Base-by-base conservation (phyloP, 257 asterid species). In the Scutellaria minor region DNA sequence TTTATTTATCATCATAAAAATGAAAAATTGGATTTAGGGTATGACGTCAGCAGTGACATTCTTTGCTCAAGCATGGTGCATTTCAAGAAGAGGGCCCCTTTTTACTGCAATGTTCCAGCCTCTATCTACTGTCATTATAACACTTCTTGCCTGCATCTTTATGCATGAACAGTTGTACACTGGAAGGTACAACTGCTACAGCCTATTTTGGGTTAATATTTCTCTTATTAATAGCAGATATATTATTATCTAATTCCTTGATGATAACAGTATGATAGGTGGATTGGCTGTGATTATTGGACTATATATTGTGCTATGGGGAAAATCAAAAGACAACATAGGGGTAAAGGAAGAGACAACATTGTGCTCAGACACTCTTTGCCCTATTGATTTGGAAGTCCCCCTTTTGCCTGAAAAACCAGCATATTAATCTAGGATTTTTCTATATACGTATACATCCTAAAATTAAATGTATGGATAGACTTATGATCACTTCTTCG, bases 41-140 rank as follows among this genome's bases (percentile, higher is more conserved):
- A 46, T 65, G 71, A 65, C 58, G 31, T 67, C 72, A 15, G 72
- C 72, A 8, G 13, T 51, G 0, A 51, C 62, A 0, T 52, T 67
- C 83, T 67, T 51, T 67, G 62, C 62, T 50, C 72, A 50, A 52
- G 72, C 61, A n/a, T 85, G 93, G 92, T 81, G 87, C 81, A 73
- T 89, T 48, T 75, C 88, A 27, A 62, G 44, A 27, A 84, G 85
- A 77, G 96, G 89, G 0, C 90, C 92, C 18, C 81, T 81, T 31
- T 90, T 87, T 53, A 74, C 94, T 9, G 92, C 91, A 41, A 83
- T 86, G 95, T 88, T 88, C 85, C 81, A 76, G 74, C 95, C 95
- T 57, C 58, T 90, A 6, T 27, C 60, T 42, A 88, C 87, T 4
- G 82, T 85, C 40, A 75, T 86, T 44, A 88, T 84, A 5, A 86